Percentiles rank a stretch among this genome's conserved stretches.
phyloP scores from a whole-genome alignment of 164 flowering plant species.

The Annona cherimola region DNA sequence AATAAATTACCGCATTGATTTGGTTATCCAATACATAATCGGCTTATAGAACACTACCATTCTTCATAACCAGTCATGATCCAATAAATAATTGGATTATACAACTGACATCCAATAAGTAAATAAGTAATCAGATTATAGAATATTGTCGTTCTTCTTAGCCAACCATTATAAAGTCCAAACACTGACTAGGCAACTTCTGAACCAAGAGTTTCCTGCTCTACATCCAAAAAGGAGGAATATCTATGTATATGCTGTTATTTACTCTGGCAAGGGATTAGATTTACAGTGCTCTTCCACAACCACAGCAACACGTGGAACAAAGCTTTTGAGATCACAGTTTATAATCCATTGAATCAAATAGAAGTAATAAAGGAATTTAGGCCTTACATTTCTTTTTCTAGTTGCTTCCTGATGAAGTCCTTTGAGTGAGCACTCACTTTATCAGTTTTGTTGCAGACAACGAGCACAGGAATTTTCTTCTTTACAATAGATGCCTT shows the following conservation, averaged over 20 bases:
- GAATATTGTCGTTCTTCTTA: too few species aligned
- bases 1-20: too few species aligned
- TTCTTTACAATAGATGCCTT: conserved; percentile 70
- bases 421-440: conserved; percentile 92
- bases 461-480: conserved; percentile 67
- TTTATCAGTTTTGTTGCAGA: conserved; percentile 94
- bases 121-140: too few species aligned
- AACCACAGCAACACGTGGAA: not conserved
- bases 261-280: too few species aligned
- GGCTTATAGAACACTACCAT: too few species aligned
- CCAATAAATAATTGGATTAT: too few species aligned
- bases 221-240: not conserved
- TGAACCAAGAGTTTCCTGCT: not conserved
- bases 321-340: too few species aligned
- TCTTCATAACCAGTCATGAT: too few species aligned
- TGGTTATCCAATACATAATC: too few species aligned
- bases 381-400: conserved; percentile 78
- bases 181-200: too few species aligned
- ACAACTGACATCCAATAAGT: too few species aligned
- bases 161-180: too few species aligned
- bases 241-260: not conserved
- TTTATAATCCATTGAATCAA: not conserved
- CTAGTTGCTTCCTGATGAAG: conserved; percentile 83
- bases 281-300: not conserved
- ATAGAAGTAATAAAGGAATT: not conserved